Conservation (phyloP, 306 rosid species). For the Fragaria nilgerrensis region DNA sequence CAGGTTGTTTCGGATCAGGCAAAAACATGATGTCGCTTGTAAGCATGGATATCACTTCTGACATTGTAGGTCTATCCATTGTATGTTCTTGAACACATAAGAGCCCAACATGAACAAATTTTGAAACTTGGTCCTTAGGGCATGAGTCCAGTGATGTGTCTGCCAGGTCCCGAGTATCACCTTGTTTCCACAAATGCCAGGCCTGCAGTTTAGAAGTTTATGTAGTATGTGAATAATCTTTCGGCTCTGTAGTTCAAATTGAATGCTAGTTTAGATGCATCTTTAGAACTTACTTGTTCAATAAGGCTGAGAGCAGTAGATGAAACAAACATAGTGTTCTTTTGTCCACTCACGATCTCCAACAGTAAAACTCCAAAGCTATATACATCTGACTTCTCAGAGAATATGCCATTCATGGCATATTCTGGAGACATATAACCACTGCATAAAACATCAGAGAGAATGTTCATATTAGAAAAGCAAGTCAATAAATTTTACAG, state of each 20-base stretch:
- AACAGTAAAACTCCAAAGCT: slow-evolving; percentile 32
- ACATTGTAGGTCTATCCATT: slow-evolving; percentile 28
- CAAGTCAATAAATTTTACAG: neutral
- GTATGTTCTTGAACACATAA: slow-evolving; percentile 32
- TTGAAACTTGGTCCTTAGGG: slow-evolving; percentile 18
- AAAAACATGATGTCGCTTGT: slow-evolving; percentile 16
- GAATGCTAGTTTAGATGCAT: neutral
- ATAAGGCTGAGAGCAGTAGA: slow-evolving; percentile 12
- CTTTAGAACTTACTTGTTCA: slow-evolving; percentile 19
- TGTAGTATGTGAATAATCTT: neutral
- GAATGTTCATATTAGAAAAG: neutral
- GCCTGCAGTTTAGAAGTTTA: slow-evolving; percentile 17
- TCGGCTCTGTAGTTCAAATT: neutral
- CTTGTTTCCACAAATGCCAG: slow-evolving; percentile 28
- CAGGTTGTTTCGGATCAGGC: slow-evolving; percentile 32
- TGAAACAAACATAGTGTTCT: slow-evolving; percentile 15
- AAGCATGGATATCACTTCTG: slow-evolving; percentile 30
- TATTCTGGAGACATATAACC: slow-evolving; percentile 36
- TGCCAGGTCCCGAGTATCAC: neutral
- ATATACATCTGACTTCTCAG: slow-evolving; percentile 27
- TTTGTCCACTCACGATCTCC: slow-evolving; percentile 29
- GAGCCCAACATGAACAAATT: slow-evolving; percentile 24
- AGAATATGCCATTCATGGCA: slow-evolving; percentile 36
- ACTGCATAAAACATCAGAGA: slow-evolving; percentile 8
- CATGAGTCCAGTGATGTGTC: slow-evolving; percentile 22